Conservation (phyloP, 768 basidiomycete genomes). For the Leccinum broughii region DNA sequence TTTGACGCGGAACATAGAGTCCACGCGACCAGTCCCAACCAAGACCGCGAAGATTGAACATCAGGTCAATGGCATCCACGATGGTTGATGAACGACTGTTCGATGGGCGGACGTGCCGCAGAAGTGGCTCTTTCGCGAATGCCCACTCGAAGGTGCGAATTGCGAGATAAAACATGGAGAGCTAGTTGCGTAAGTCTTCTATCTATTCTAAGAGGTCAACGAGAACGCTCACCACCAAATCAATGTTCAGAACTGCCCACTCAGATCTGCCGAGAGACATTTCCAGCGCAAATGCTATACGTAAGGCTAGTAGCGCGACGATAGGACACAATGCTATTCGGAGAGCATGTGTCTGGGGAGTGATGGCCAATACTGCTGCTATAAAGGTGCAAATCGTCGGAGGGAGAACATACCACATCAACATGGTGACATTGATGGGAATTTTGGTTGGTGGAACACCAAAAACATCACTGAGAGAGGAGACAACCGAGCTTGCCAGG, state of each 20-base stretch:
- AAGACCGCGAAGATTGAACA: conserved; percentile 53
- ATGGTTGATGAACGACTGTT: conserved; percentile 1
- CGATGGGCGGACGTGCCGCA: conserved; percentile 13
- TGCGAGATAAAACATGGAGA: conserved; percentile 12
- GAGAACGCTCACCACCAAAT: conserved; percentile 12
- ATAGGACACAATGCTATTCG: conserved; percentile 51
- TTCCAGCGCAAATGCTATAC: conserved; percentile 31
- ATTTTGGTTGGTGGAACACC: conserved; percentile 8
- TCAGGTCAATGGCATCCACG: conserved; percentile 50
- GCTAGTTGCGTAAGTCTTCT: conserved; percentile 3
- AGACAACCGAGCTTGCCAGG: not conserved
- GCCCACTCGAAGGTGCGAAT: conserved; percentile 22
- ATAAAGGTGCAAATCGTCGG: conserved; percentile 45
- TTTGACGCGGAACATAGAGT: conserved; percentile 35
- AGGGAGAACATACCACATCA: conserved; percentile 42
- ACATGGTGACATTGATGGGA: conserved; percentile 34
- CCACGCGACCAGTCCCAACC: conserved; percentile 61
- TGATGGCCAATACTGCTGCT: conserved; percentile 49
- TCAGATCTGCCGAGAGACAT: conserved; percentile 6
- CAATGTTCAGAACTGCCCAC: conserved; percentile 7
- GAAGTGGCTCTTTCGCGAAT: conserved; percentile 10
- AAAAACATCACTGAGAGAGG: not conserved
- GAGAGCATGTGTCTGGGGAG: conserved; percentile 42
- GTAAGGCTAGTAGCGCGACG: conserved; percentile 43
- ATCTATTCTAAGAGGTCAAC: not conserved